Evolutionary conservation across 208 protist genomes (phyloP).

Genomic region (Wallacemonas sp.): DNA sequence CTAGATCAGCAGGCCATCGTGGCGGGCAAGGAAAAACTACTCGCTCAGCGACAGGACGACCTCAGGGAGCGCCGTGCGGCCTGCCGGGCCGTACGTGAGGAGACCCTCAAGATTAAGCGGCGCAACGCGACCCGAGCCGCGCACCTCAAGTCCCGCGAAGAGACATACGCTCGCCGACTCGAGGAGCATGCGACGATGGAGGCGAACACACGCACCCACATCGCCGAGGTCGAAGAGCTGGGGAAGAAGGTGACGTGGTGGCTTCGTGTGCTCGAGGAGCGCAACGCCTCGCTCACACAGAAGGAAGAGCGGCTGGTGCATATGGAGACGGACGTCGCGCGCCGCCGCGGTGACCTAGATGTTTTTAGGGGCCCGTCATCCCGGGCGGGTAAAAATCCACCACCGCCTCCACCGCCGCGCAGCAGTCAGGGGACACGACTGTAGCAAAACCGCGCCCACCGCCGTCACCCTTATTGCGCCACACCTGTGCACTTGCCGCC

Average conservation of each 20-base stretch:
- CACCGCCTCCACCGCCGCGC: slow-evolving; percentile 24
- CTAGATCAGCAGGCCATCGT: slow-evolving; percentile 46
- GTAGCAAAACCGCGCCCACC: not conserved
- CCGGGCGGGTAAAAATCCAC: slow-evolving; percentile 24
- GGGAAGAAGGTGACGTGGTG: slow-evolving; percentile 60
- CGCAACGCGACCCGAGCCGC: slow-evolving; percentile 23
- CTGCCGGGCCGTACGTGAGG: slow-evolving; percentile 29
- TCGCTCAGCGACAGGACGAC: slow-evolving; percentile 44
- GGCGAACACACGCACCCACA: slow-evolving; percentile 42
- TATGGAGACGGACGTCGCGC: slow-evolving; percentile 56
- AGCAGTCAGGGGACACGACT: not conserved
- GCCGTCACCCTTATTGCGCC: not conserved
- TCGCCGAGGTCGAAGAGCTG: slow-evolving; percentile 69
- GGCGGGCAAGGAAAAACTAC: slow-evolving; percentile 33
- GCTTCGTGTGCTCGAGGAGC: slow-evolving; percentile 72
- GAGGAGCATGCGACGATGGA: slow-evolving; percentile 52
- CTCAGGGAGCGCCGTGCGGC: slow-evolving; percentile 45
- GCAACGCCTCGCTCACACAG: slow-evolving; percentile 38
- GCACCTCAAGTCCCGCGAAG: slow-evolving; percentile 34
- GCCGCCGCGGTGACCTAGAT: slow-evolving; percentile 49
- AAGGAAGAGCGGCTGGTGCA: slow-evolving; percentile 69
- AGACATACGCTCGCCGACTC: slow-evolving; percentile 28
- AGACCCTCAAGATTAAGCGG: slow-evolving; percentile 34
- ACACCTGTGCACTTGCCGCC: too few relatives aligned
- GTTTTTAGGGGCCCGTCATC: slow-evolving; percentile 30